phyloP scores from a whole-genome alignment of 805 yeast species.

The Ogataea neopini region DNA sequence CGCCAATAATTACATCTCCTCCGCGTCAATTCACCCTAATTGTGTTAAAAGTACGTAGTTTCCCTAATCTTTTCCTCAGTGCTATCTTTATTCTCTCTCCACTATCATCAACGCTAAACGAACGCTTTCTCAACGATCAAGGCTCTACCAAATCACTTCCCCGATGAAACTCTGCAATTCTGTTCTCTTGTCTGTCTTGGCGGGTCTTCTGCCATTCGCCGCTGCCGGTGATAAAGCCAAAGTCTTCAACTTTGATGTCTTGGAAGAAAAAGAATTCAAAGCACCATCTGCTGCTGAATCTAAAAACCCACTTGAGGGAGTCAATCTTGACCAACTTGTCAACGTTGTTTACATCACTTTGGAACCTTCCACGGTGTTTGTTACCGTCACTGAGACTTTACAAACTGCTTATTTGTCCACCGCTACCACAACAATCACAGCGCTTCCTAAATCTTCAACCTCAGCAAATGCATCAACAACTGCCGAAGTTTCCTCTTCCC shows the following conservation, averaged over 20 bases:
- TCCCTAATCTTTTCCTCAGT: background rate
- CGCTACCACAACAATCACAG: slow-evolving; percentile 21
- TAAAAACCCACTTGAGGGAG: slow-evolving; percentile 15
- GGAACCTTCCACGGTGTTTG: slow-evolving; percentile 26
- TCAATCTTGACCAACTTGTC: slow-evolving; percentile 23
- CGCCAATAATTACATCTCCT: too few species aligned
- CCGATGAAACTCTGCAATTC: slow-evolving; percentile 14
- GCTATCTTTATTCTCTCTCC: background rate
- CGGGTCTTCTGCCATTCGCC: slow-evolving; percentile 4
- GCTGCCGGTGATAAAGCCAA: slow-evolving; percentile 20
- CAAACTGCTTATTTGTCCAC: slow-evolving; percentile 13
- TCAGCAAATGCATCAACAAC: background rate
- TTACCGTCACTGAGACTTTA: slow-evolving; percentile 30
- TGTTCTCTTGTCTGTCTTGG: slow-evolving; percentile 7
- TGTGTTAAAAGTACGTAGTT: background rate
- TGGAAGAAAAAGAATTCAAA: slow-evolving; percentile 15
- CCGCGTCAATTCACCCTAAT: too few species aligned
- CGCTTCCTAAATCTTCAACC: slow-evolving; percentile 7
- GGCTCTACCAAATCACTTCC: background rate
- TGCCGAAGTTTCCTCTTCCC: background rate
- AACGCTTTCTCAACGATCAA: too few species aligned
- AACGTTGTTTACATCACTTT: slow-evolving; percentile 30
- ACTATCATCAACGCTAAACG: background rate
- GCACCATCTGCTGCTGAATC: slow-evolving; percentile 9
- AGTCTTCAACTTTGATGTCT: slow-evolving; percentile 23